A percentile compares a stretch with the other conserved stretches of the same genome.
Evolutionary conservation across 108 stramenopile genomes (phyloP).

Genomic region (Pseudonitzschia multistriata): DNA sequence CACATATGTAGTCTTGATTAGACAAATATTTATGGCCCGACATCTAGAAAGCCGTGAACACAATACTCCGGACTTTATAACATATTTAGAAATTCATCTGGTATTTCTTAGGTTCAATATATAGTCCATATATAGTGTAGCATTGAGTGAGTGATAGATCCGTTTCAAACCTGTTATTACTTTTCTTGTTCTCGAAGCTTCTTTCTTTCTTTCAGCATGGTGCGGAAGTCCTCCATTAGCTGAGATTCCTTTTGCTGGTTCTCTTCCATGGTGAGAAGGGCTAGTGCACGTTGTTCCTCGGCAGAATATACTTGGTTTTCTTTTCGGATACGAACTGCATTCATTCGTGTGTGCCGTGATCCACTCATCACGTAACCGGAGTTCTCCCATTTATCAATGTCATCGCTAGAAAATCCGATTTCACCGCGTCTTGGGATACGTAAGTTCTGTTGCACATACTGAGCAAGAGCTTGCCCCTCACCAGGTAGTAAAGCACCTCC

Average conservation of each 20-base stretch:
- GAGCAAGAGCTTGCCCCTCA: constrained; percentile 92
- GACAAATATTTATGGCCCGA: neutral
- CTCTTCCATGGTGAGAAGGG: constrained; percentile 95
- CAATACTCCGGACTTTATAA: too few relatives aligned
- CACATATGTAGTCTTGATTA: neutral
- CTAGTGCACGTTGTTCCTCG: constrained; percentile 96
- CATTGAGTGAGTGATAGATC: neutral
- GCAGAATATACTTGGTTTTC: constrained; percentile 99
- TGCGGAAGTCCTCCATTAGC: constrained; percentile 91
- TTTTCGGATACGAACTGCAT: constrained; percentile 98
- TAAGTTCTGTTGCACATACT: constrained; percentile 95
- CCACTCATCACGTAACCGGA: constrained; percentile 97
- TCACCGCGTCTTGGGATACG: constrained; percentile 99
- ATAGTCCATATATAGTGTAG: neutral
- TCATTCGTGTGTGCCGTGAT: constrained; percentile 95
- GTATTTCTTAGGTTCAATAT: neutral
- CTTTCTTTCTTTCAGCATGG: constrained; percentile 79
- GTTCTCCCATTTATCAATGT: constrained; percentile 92
- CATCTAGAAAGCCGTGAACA: neutral
- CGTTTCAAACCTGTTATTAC: neutral
- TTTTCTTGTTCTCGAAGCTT: constrained; percentile 36
- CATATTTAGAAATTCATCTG: too few relatives aligned
- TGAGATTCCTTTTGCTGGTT: constrained; percentile 96
- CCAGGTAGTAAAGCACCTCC: constrained; percentile 91
- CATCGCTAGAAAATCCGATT: constrained; percentile 90